Evolutionary conservation across 1,139 yeast genomes (phyloP), one percentile per base, ranked within the genome.

Genomic region (Pneumocystis carinii): DNA sequence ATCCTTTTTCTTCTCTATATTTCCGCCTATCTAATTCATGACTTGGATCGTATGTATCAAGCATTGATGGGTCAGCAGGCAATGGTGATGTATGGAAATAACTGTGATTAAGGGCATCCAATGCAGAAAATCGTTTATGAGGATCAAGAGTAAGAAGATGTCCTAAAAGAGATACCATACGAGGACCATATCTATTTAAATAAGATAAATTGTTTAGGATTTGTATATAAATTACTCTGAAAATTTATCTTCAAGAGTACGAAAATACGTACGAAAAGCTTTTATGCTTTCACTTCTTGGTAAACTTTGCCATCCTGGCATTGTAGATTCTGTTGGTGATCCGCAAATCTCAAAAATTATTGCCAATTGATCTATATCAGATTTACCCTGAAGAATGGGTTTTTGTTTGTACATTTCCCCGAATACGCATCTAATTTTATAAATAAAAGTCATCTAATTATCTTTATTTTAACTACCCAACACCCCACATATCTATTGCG

Each of bases 401-500:
- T 81, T 82, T 65, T 83, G 81, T 56, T 83, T 83, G 75, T 87
- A 92, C 70, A 90, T 78, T 73, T 94, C 99, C 0, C 90, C 98
- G 73, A 94, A 85, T 0, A 94, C 95, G 75, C 98, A 94, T 1
- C 55, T 48, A 48, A 48, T 48, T 48, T 24, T 48, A 48, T 39
- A 38, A 57, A 37, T 39, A 12, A 39, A 57, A 38, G 14, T 24
- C 2, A 10, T 57, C 14, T 15, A 14, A 19, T 37, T 27, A 12
- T 53, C 37, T 19, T 57, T 37, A 57, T 38, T 19, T 19, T 10
- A 48, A 19, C 12, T 48, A 48, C 55, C 98, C 98, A 14, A 88
- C 82, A 0, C 97, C 97, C 98, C 98, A 92, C 75, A 92, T 80
- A 74, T 92, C 70, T 60, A 92, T 86, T 0, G 97, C 92, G 0